Percentiles rank a stretch among this genome's conserved stretches.
These are phyloP conservation scores for Phytophthora gonapodyides DNA, from an alignment of 352 stramenopile genomes.

Conservation along the genomic window DNA sequence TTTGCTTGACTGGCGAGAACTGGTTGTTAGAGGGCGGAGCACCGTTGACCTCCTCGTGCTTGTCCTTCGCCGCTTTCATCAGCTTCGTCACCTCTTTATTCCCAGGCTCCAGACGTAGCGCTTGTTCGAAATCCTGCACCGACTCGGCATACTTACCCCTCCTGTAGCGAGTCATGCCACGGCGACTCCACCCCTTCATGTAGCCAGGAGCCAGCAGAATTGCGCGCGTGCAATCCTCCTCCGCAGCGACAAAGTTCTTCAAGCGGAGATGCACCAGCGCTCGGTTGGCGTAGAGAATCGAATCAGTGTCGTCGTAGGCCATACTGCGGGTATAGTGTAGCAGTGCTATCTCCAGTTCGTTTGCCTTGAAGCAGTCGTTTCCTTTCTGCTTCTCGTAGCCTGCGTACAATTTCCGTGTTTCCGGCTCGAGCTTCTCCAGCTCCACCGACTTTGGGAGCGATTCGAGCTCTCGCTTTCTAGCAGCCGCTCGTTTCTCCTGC, in stretches of 20 bases:
- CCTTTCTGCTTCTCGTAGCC: constrained; percentile 92
- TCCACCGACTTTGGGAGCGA: constrained; percentile 64
- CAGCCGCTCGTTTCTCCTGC: constrained; percentile 39
- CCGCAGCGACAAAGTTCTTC: constrained; percentile 85
- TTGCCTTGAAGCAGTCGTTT: constrained; percentile 91
- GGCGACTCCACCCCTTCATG: constrained; percentile 84
- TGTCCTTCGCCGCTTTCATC: constrained; percentile 70
- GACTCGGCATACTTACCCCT: constrained; percentile 88
- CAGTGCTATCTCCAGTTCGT: constrained; percentile 86
- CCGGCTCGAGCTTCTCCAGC: constrained; percentile 49
- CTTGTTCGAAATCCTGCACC: constrained; percentile 80
- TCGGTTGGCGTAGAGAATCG: constrained; percentile 87
- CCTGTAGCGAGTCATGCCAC: constrained; percentile 88
- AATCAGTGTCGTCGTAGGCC: constrained; percentile 75
- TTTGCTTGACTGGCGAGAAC: constrained; percentile 10
- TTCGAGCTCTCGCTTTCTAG: constrained; percentile 61
- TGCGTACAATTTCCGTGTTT: constrained; percentile 63
- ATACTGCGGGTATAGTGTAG: constrained; percentile 91
- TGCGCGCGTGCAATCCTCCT: constrained; percentile 84
- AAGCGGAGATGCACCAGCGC: constrained; percentile 80
- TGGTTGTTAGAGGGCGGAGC: constrained; percentile 35
- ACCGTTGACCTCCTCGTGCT: constrained; percentile 72
- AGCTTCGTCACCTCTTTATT: constrained; percentile 84
- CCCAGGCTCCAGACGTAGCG: constrained; percentile 60
- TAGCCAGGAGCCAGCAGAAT: constrained; percentile 85